These are phyloP conservation scores for Mycena vitilis DNA, from an alignment of 768 basidiomycete species.

Conservation along the genomic window DNA sequence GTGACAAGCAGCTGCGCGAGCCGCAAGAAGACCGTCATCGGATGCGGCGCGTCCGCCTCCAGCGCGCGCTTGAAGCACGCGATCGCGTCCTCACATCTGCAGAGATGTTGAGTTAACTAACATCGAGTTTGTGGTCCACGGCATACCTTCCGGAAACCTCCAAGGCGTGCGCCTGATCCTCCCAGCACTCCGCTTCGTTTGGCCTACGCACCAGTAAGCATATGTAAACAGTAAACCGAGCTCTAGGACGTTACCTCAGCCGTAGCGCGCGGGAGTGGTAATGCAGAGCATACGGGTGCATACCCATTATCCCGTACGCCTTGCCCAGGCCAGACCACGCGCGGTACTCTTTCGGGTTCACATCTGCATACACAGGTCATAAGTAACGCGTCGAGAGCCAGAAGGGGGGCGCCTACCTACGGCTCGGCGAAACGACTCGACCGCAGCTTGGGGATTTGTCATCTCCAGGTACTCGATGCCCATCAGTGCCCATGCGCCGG, in stretches of 20 bases:
- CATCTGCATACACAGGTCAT: conserved; percentile 54
- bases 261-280: conserved; percentile 54
- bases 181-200: conserved; percentile 83
- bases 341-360: conserved; percentile 83
- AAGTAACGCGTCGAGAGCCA: not conserved
- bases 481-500: conserved; percentile 87
- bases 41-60: conserved; percentile 53
- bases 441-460: conserved; percentile 86
- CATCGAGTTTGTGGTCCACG: not conserved
- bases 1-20: conserved; percentile 63
- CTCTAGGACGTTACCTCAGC: conserved; percentile 60
- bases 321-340: conserved; percentile 90
- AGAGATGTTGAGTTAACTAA: not conserved
- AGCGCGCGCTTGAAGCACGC: conserved; percentile 29
- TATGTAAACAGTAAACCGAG: not conserved
- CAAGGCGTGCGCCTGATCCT: conserved; percentile 77
- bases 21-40: conserved; percentile 59
- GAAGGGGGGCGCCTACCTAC: conserved; percentile 58
- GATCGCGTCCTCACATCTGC: conserved; percentile 28
- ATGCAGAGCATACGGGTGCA: conserved; percentile 82
- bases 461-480: conserved; percentile 87
- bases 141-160: conserved; percentile 69
- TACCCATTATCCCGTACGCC: conserved; percentile 80
- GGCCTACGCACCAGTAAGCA: conserved; percentile 55
- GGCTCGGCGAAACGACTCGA: conserved; percentile 85